These are phyloP conservation scores for Lactarius sp. DNA, from an alignment of 768 basidiomycete genomes.

Conservation along the genomic window DNA sequence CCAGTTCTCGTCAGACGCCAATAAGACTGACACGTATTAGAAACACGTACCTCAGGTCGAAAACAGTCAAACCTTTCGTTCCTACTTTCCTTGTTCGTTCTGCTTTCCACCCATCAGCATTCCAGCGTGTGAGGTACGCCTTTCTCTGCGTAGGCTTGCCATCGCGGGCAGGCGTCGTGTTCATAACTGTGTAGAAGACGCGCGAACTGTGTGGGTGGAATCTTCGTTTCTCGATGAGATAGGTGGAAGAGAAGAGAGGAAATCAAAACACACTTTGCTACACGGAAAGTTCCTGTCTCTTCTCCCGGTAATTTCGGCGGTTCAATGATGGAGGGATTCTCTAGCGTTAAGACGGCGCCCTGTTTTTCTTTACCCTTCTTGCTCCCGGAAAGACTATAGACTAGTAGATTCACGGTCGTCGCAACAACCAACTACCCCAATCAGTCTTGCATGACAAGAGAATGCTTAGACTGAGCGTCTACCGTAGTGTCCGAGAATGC, in stretches of 20 bases:
- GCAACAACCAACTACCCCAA: conserved; percentile 54
- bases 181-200: conserved; percentile 65
- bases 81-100: conserved; percentile 66
- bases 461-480: conserved; percentile 18
- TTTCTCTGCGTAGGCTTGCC: conserved; percentile 50
- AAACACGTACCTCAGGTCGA: conserved; percentile 72
- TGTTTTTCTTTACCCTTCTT: conserved; percentile 40
- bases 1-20: background rate
- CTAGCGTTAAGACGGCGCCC: conserved; percentile 24
- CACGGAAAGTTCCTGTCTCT: conserved; percentile 7
- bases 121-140: conserved; percentile 71
- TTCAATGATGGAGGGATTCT: conserved; percentile 17
- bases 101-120: conserved; percentile 60
- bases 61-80: conserved; percentile 77
- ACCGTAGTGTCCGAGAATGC: conserved; percentile 69
- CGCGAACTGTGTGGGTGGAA: conserved; percentile 49
- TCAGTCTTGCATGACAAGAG: background rate
- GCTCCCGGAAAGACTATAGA: conserved; percentile 52
- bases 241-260: background rate
- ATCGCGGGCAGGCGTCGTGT: conserved; percentile 58
- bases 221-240: conserved; percentile 36
- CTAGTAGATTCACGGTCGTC: conserved; percentile 57
- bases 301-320: conserved; percentile 19
- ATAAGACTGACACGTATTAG: conserved; percentile 1
- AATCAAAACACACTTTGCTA: conserved; percentile 12